phyloP scores from a whole-genome alignment of 208 protist genomes.

The Trypanosoma avium region DNA sequence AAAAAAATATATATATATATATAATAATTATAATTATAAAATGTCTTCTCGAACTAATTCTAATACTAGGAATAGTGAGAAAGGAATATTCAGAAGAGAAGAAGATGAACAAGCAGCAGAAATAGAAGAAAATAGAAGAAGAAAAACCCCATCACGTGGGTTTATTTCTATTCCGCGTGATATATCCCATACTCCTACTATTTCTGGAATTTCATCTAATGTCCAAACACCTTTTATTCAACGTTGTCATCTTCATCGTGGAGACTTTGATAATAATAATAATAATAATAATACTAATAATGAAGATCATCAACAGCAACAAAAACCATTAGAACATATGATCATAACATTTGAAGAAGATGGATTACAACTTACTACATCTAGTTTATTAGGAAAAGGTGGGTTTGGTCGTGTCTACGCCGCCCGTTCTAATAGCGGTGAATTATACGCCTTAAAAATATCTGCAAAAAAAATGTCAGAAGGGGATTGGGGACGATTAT shows the following conservation, averaged over 20 bases:
- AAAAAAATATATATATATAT: no score
- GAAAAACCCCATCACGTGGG: constrained; percentile 18
- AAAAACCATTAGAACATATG: constrained; percentile 69
- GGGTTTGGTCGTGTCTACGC: constrained; percentile 85
- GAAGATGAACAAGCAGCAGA: not conserved
- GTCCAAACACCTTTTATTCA: constrained; percentile 76
- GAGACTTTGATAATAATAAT: not conserved
- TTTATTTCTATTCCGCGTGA: constrained; percentile 64
- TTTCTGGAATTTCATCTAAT: constrained; percentile 57
- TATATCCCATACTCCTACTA: constrained; percentile 71
- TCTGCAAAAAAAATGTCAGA: constrained; percentile 83
- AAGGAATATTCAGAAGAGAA: no score
- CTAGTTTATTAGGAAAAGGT: constrained; percentile 73
- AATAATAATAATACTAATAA: no score
- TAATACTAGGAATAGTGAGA: no score
- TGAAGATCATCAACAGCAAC: constrained; percentile 45
- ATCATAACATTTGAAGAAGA: constrained; percentile 75
- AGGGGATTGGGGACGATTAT: constrained; percentile 78
- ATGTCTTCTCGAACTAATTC: no score
- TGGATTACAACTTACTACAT: constrained; percentile 60
- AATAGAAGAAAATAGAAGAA: constrained; percentile 11
- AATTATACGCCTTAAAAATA: constrained; percentile 83
- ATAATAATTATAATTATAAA: no score
- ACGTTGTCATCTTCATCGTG: constrained; percentile 41
- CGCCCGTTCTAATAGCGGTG: constrained; percentile 67